Evolutionary conservation across 192 early-diverging fungal genomes (phyloP), one percentile per base, ranked within the genome.

Genomic region (Thamnidium elegans): DNA sequence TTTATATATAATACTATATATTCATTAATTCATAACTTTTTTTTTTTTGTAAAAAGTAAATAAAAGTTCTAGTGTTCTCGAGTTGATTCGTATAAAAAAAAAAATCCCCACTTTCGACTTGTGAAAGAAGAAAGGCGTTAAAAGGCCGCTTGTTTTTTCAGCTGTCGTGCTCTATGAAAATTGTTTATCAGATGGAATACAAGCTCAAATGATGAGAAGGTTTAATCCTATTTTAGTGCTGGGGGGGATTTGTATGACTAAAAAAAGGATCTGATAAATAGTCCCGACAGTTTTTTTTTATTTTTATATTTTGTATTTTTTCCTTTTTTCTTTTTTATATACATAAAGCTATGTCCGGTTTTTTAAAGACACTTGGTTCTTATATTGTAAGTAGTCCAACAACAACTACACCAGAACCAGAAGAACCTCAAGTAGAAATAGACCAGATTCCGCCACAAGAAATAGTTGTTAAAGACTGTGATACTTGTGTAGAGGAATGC

Each of bases 401-500:
- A 0, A 19, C n/a, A 9, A 56, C 31, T 39, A 56, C 30, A 39
- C 7, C 8, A n/a, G 10, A 17, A 7, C 34, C 31, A n/a, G 34
- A 11, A 58, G 36, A 39, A 39, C 36, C 36, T 11, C 26, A 55
- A 17, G 46, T 70, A 14, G 68, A 70, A 9, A 70, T 70, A 8
- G 73, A 69, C n/a, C 65, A 63, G 19, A 59, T 70, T 14, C 74
- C 68, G 13, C 72, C 76, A 10, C 17, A 39, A 0, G 58, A 68
- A 26, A 9, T 65, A 3, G n/a, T 58, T 17, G 32, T 42, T 0
- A 77, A 83, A 17, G 23, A 67, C 9, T 85, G 84, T 50, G 44
- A 67, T 15, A 55, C 66, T 8, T 85, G 84, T 55, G 55, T 74
- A 26, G 62, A 71, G 3, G 76, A 75, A 8, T 86, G 84, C 50